Evolutionary conservation across 257 asterid species (phyloP), one percentile per base, ranked within the genome.

Genomic region (Misopates orontium): DNA sequence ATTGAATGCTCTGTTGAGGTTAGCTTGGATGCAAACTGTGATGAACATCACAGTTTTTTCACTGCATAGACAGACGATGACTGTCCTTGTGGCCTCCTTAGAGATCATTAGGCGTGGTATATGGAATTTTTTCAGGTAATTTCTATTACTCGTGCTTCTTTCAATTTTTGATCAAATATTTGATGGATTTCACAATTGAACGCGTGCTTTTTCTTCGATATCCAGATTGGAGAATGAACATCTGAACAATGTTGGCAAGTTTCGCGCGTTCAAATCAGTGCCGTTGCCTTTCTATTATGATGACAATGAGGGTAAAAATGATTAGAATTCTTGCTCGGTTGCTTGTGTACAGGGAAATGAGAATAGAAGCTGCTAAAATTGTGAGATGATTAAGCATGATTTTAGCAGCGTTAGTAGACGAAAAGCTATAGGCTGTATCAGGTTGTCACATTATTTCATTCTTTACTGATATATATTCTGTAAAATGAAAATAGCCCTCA

Each of bases 191-290:
- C 47, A 57, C 6, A 28, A 16, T 10, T 13, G 1, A 13, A 32
- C 7, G 20, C 15, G 4, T 1, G 21, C 1, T 39, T 54, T 11
- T 56, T 56, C 11, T 44, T 18, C 49, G 23, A 60, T 69, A 11
- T 56, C 63, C 82, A 84, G 91, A 77, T 73, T 87, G 72, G 95
- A 87, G 81, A 87, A 87, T 53, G 95, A 87, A 60, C 95, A 87
- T 71, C 81, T 87, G 0, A 87, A 87, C 83, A 87, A 87, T 60
- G 91, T 84, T 18, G 95, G 95, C 13, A 81, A 82, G 36, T 87
- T 59, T 36, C 86, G 91, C 1, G 95, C 95, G 22, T 87, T 82
- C 77, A 87, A 87, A 71, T 78, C 89, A 14, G 89, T 84, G 70
- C 95, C 95, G 6, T 56, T 84, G 41, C 95, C 91, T 16, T 84